Percentiles rank a stretch among this genome's conserved stretches.
Conservation (phyloP, 2,329 filamentous ascomycete species). For the Fusarium oxysporum region DNA sequence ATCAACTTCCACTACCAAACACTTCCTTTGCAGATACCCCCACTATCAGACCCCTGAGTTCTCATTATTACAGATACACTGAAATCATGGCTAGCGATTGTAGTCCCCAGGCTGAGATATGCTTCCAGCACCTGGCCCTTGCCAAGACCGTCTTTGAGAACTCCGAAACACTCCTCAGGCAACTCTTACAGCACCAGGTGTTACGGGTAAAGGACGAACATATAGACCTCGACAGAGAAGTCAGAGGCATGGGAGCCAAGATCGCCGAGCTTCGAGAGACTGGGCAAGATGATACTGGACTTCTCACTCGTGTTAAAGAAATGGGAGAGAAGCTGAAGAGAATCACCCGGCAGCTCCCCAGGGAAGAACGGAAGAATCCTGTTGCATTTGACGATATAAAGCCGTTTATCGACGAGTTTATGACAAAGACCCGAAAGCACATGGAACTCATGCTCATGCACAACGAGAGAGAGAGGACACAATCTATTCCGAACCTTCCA, state of each 20-base stretch:
- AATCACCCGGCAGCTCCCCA: neutral
- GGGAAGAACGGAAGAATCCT: neutral
- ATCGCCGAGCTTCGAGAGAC: neutral
- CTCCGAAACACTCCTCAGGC: neutral
- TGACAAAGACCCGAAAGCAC: rapidly evolving
- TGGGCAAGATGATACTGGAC: neutral
- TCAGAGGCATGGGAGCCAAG: neutral
- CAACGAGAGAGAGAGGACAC: neutral
- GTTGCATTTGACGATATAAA: rapidly evolving
- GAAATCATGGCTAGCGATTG: neutral
- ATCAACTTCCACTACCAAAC: neutral
- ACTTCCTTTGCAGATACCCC: rapidly evolving
- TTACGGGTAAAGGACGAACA: neutral
- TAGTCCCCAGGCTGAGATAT: neutral
- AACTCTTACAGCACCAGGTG: neutral
- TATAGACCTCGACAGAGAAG: rapidly evolving
- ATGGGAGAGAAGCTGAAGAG: neutral
- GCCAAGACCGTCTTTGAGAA: neutral
- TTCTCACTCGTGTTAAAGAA: too few species aligned
- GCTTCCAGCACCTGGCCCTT: neutral
- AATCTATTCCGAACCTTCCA: neutral
- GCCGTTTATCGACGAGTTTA: neutral
- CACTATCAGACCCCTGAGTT: rapidly evolving
- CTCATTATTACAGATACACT: neutral
- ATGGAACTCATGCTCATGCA: neutral